phyloP scores from a whole-genome alignment of 2,329 filamentous ascomycete species.

The Arthrobotrys iridis region DNA sequence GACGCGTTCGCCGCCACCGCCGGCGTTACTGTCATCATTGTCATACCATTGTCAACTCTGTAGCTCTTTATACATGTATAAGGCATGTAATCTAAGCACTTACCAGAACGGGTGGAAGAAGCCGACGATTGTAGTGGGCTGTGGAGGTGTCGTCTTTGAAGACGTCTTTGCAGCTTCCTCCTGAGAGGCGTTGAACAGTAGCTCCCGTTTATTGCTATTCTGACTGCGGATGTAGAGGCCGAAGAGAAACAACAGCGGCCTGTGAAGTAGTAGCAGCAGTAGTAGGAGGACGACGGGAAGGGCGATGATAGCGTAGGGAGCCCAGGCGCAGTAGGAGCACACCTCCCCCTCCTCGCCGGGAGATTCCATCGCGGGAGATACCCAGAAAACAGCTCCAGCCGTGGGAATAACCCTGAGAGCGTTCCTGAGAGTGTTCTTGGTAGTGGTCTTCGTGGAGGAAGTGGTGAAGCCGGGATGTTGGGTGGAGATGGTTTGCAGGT shows the following conservation, averaged over 20 bases:
- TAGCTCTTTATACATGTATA: not conserved
- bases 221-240: conserved; percentile 34
- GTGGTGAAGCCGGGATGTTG: not conserved
- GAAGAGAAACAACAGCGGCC: conserved; percentile 35
- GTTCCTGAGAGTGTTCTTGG: too few relatives aligned
- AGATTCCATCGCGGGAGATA: too few relatives aligned
- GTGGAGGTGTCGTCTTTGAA: not conserved
- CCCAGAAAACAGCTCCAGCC: not conserved
- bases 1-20: conserved; percentile 92
- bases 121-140: conserved; percentile 71
- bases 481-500: conserved; percentile 1
- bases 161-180: conserved; percentile 13
- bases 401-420: not conserved
- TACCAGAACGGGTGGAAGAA: conserved; percentile 99
- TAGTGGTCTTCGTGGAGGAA: too few relatives aligned
- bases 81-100: conserved; percentile 58
- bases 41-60: conserved; percentile 49
- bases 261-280: conserved; percentile 21
- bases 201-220: conserved; percentile 41
- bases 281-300: conserved; percentile 31
- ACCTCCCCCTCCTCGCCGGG: conserved; percentile 15
- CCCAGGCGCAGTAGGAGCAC: conserved; percentile 36
- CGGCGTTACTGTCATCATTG: conserved; percentile 76
- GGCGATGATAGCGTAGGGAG: conserved; percentile 22
- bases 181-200: conserved; percentile 4